These are phyloP conservation scores for Crithidia sp. DNA, from an alignment of 208 protist species.

Conservation along the genomic window DNA sequence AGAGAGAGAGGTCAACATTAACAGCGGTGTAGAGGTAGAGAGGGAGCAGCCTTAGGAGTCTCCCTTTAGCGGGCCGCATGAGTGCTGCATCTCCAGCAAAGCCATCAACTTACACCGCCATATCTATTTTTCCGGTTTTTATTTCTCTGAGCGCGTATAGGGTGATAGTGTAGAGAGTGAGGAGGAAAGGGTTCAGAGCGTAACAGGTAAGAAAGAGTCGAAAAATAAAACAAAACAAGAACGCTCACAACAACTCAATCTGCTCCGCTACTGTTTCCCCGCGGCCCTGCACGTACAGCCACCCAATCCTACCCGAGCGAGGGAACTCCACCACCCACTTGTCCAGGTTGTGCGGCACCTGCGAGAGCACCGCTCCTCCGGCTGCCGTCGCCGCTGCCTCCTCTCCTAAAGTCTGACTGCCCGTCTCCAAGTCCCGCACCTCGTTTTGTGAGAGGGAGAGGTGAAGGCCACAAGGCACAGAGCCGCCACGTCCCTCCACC, in stretches of 20 bases:
- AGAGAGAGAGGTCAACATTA: not conserved
- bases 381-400: not conserved
- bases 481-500: too few species aligned
- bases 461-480: conserved; percentile 1
- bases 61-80: too few species aligned
- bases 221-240: not conserved
- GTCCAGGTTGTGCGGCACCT: conserved; percentile 6
- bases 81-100: too few species aligned
- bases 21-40: not conserved
- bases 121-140: too few species aligned
- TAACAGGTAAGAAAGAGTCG: not conserved
- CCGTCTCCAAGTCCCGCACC: conserved; percentile 19
- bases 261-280: conserved; percentile 19
- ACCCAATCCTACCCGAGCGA: conserved; percentile 7
- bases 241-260: conserved; percentile 9
- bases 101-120: too few species aligned
- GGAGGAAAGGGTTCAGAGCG: not conserved
- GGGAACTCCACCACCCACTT: conserved; percentile 16
- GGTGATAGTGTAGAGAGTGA: too few species aligned
- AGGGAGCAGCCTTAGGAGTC: too few species aligned
- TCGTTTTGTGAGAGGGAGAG: conserved; percentile 14
- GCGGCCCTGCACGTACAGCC: conserved; percentile 38
- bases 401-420: not conserved
- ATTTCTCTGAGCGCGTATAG: too few species aligned
- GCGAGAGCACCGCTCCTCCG: not conserved